Base-by-base conservation (phyloP, 108 stramenopile species). In the Poteriospumella lacustris region DNA sequence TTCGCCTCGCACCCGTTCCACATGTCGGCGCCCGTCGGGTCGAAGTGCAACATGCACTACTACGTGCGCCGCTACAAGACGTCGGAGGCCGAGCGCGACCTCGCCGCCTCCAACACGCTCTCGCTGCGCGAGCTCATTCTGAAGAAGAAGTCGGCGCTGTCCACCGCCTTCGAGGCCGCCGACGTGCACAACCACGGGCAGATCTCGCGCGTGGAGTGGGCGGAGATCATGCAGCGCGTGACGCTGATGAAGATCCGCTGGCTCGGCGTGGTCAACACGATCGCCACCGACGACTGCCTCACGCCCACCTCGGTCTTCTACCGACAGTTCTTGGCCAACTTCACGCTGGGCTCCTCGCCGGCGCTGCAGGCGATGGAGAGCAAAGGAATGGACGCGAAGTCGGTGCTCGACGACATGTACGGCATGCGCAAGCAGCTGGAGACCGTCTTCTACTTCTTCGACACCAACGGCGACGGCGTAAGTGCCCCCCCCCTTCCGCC, bases 41-140 rank as follows among this genome's bases (percentile, higher is more conserved):
- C 5, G 43, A 83, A 81, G 1, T 87, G 86, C 80, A 84, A 86
- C 43, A 84, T 58, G 31, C 34, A 41, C 42, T 58, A 76, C 42
- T 58, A 36, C 15, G 28, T 59, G 58, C 24, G 58, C 15, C 41
- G 5, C 31, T 59, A 19, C 58, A 56, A 64, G 36, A 33, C 34
- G 0, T 24, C 58, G 29, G 29, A 28, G 19, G 47, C 41, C 1
- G 85, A 85, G 58, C 76, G 60, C 44, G 84, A 84, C 42, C 64
- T 75, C 40, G 29, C 68, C 5, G 77, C 78, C 2, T 81, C 81
- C 31, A 86, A 81, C 40, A 78, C 68, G 1, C 58, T 59, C 42
- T 84, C 82, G 85, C 83, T 89, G 73, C 83, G 84, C 56, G 88
- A 88, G 77, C 68, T 81, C 43, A 82, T 89, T 33, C n/a, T 85